Percentiles rank a stretch among this genome's conserved stretches.
phyloP scores from a whole-genome alignment of 2,329 filamentous ascomycete species.

The Phialophora tarda region DNA sequence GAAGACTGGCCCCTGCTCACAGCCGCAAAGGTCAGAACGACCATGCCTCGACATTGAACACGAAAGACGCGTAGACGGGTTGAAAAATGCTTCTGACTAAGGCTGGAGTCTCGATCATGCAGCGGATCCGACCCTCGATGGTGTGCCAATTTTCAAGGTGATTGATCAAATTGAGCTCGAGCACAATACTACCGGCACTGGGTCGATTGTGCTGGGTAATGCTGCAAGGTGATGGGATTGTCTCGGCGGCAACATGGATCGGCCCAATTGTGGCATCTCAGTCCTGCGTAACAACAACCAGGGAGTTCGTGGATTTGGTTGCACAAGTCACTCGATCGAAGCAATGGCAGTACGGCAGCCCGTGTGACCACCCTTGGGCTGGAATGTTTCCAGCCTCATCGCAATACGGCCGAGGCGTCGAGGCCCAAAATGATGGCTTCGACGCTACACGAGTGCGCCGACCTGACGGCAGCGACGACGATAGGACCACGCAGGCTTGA shows the following conservation, averaged over 20 bases:
- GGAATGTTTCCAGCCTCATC: conserved; percentile 15
- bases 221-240: background rate
- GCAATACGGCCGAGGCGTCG: background rate
- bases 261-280: background rate
- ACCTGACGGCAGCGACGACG: background rate
- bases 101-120: background rate
- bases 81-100: background rate
- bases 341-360: conserved; percentile 1
- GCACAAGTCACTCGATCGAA: background rate
- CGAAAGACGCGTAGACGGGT: background rate
- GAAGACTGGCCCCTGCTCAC: background rate
- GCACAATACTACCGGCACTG: background rate
- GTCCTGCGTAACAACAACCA: conserved; percentile 1
- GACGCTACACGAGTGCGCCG: background rate
- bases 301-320: background rate
- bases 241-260: conserved; percentile 1
- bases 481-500: background rate
- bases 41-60: background rate
- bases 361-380: background rate
- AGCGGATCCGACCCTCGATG: background rate
- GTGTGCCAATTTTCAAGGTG: background rate
- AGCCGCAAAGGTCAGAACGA: background rate
- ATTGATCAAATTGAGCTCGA: background rate
- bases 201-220: background rate
- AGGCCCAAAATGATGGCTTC: conserved; percentile 4